Percentiles rank a stretch among this genome's conserved stretches.
These are phyloP conservation scores for Withania somnifera DNA, from an alignment of 305 asterid genomes.

Conservation along the genomic window DNA sequence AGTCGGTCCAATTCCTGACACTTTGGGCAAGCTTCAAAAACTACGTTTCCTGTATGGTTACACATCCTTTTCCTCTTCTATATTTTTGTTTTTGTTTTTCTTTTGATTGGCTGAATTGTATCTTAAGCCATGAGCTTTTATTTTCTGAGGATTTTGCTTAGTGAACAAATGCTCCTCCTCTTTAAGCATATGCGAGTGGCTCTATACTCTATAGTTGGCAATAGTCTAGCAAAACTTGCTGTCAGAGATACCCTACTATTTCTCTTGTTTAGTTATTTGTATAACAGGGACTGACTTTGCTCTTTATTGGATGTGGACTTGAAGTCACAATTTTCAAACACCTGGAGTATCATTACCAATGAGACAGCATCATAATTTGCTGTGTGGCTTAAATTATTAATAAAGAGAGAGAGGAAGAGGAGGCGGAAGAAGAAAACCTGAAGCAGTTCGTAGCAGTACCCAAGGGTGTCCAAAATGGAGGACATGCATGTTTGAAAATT, in stretches of 20 bases:
- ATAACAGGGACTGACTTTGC: neutral
- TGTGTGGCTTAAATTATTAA: neutral
- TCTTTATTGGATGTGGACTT: neutral
- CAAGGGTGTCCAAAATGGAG: neutral
- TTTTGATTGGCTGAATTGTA: neutral
- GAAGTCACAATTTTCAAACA: neutral
- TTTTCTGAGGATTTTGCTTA: neutral
- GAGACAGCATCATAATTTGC: neutral
- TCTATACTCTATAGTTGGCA: neutral
- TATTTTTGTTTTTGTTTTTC: constrained; percentile 3
- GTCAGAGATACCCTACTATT: neutral
- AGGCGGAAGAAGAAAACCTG: neutral
- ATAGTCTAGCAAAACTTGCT: neutral
- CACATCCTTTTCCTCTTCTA: constrained; percentile 5
- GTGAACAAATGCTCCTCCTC: neutral
- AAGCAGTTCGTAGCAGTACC: neutral
- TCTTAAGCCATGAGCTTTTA: constrained; percentile 1
- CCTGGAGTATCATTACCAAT: neutral
- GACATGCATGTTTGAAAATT: neutral
- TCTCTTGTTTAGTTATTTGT: neutral
- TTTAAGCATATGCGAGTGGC: neutral
- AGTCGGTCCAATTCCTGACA: constrained; percentile 67
- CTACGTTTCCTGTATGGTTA: constrained; percentile 78
- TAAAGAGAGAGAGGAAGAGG: neutral
- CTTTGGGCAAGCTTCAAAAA: constrained; percentile 72